Conservation (phyloP, 345 rosid genomes). For the Syzygium oleosum region DNA sequence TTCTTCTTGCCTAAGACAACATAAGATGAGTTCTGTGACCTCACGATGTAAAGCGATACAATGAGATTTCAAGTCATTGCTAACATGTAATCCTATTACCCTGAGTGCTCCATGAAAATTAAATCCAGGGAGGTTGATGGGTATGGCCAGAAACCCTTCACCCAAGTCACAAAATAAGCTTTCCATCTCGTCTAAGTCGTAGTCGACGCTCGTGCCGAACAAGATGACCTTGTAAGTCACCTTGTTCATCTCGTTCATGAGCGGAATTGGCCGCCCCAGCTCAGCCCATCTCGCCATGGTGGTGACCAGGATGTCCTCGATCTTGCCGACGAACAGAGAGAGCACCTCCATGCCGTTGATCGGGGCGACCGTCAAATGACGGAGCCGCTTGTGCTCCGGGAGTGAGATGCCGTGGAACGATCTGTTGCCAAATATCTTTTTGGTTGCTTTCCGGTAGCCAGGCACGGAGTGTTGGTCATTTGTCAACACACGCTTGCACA, state of each 20-base stretch:
- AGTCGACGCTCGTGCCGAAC: constrained; percentile 12
- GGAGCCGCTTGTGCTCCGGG: too few species aligned
- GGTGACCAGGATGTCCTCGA: constrained; percentile 19
- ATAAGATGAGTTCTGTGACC: too few species aligned
- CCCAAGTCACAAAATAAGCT: constrained; percentile 5
- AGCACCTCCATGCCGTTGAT: constrained; percentile 19
- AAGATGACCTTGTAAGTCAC: constrained; percentile 20
- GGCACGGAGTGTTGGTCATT: constrained; percentile 24
- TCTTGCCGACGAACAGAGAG: constrained; percentile 24
- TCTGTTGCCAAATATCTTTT: constrained; percentile 18
- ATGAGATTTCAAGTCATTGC: too few species aligned
- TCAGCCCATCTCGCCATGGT: constrained; percentile 19
- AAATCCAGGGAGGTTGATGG: constrained; percentile 21
- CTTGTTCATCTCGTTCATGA: constrained; percentile 19
- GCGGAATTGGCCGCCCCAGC: constrained; percentile 10
- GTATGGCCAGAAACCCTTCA: constrained; percentile 31
- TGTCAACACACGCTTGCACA: constrained; percentile 18
- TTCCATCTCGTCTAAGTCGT: constrained; percentile 11
- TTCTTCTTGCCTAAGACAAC: too few species aligned
- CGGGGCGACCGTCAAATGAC: too few species aligned
- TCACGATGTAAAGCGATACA: too few species aligned
- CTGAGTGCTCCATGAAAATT: too few species aligned
- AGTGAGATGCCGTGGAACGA: constrained; percentile 11
- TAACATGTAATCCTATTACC: too few species aligned
- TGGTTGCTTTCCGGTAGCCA: constrained; percentile 19